Evolutionary conservation across 345 rosid genomes (phyloP), one percentile per base, ranked within the genome.

Genomic region (Melaleuca quinquenervia): DNA sequence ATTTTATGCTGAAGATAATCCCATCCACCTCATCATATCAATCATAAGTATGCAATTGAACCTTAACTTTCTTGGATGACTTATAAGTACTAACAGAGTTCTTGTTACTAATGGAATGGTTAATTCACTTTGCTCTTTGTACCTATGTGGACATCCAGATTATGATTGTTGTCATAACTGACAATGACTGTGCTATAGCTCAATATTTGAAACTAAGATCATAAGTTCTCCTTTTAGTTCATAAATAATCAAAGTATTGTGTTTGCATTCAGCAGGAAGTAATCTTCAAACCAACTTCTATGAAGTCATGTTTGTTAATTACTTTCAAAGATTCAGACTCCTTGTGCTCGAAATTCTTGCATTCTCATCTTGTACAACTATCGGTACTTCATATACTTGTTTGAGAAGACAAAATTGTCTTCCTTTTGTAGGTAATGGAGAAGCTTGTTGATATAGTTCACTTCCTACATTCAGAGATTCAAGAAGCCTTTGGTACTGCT

Each of bases 381-480:
- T 50, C 50, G 80, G 48, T 41, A 44, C 48, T 58, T 41, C 48
- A 70, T 70, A 64, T 18, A 32, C 11, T 11, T 10, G 12, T 18
- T 16, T 70, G 78, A 70, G 48, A 5, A 70, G 78, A 70, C 78
- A 32, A 8, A 32, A 12, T 70, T 18, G 78, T 64, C 24, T 64
- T 32, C 12, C 6, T 70, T 70, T 70, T 84, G 50, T 86, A 97
- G 99, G 99, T 97, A 87, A 96, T 94, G 98, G 99, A 94, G 95
- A 96, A 96, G 91, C 95, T 97, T 44, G 98, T 96, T 48, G 99
- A 97, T 84, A 92, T 94, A 90, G 99, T 95, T 84, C 94, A 94
- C 91, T 95, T 96, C 93, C 92, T 97, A 91, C 99, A 97, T 90
- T 90, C 93, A 90, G 99, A 96, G 91, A 97, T 97, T 86, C 95